Evolutionary conservation across 805 yeast genomes (phyloP).

Genomic region (Wickerhamiella bombiphila): DNA sequence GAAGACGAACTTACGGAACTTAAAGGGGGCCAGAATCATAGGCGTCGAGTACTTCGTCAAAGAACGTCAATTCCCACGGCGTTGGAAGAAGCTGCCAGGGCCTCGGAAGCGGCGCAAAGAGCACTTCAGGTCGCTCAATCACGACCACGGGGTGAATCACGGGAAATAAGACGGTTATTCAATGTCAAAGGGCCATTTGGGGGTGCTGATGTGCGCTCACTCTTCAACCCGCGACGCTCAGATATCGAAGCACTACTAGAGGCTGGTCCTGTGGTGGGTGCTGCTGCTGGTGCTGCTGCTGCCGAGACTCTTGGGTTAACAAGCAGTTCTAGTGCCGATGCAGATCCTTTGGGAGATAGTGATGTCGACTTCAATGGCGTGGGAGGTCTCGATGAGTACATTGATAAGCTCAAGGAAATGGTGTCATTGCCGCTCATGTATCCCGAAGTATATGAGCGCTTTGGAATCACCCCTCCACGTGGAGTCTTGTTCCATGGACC

Average conservation of each 20-base stretch:
- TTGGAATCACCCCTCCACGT: slow-evolving; percentile 87
- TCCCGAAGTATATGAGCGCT: slow-evolving; percentile 84
- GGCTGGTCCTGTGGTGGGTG: slow-evolving; percentile 27
- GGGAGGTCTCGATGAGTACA: slow-evolving; percentile 85
- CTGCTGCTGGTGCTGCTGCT: slow-evolving; percentile 24
- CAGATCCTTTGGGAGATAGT: slow-evolving; percentile 84
- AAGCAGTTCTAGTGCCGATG: slow-evolving; percentile 18
- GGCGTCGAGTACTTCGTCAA: background rate
- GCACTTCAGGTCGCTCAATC: background rate
- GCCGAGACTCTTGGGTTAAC: slow-evolving; percentile 2
- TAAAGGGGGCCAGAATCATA: background rate
- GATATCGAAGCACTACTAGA: slow-evolving; percentile 9
- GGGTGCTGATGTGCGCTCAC: slow-evolving; percentile 78
- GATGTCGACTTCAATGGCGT: slow-evolving; percentile 70
- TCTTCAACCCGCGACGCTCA: slow-evolving; percentile 29
- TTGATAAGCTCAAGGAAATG: slow-evolving; percentile 91
- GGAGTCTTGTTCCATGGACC: slow-evolving; percentile 98
- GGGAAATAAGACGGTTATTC: slow-evolving; percentile 51
- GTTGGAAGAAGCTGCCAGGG: background rate
- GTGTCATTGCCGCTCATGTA: slow-evolving; percentile 82
- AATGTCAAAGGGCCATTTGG: slow-evolving; percentile 98
- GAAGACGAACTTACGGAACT: slow-evolving; percentile 1
- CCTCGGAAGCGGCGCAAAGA: background rate
- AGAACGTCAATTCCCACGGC: background rate
- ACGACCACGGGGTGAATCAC: background rate